Evolutionary conservation across 805 yeast genomes (phyloP).

Genomic region (Starmera dryadoides): DNA sequence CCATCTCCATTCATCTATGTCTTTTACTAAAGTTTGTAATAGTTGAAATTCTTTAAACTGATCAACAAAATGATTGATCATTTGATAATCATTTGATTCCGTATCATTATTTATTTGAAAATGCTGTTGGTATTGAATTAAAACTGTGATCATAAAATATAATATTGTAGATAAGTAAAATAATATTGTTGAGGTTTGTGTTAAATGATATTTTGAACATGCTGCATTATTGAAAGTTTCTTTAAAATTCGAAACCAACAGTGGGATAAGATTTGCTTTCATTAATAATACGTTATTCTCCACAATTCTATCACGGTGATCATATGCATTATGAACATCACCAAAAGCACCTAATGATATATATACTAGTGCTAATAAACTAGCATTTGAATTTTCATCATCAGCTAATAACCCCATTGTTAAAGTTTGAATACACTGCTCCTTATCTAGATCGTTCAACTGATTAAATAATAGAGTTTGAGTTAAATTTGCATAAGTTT

Average conservation of each 20-base stretch:
- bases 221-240: not conserved
- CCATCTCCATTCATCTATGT: constrained; percentile 68
- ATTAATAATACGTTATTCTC: constrained; percentile 15
- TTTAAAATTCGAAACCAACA: not conserved
- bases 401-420: not conserved
- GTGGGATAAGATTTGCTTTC: constrained; percentile 1
- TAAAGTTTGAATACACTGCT: not conserved
- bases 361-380: constrained; percentile 14
- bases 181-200: constrained; percentile 13
- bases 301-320: constrained; percentile 14
- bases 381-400: not conserved
- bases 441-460: not conserved
- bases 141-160: constrained; percentile 3
- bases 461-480: constrained; percentile 5
- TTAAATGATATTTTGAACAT: constrained; percentile 7
- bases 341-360: constrained; percentile 21
- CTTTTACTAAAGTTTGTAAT: constrained; percentile 35
- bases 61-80: not conserved
- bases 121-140: constrained; percentile 2
- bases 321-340: constrained; percentile 2
- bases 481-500: not conserved
- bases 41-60: constrained; percentile 28
- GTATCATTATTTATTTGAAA: not conserved
- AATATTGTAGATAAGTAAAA: constrained; percentile 21
- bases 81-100: not conserved